Evolutionary conservation across 2,329 filamentous ascomycete species (phyloP).

Genomic region (Fusarium nurragi): DNA sequence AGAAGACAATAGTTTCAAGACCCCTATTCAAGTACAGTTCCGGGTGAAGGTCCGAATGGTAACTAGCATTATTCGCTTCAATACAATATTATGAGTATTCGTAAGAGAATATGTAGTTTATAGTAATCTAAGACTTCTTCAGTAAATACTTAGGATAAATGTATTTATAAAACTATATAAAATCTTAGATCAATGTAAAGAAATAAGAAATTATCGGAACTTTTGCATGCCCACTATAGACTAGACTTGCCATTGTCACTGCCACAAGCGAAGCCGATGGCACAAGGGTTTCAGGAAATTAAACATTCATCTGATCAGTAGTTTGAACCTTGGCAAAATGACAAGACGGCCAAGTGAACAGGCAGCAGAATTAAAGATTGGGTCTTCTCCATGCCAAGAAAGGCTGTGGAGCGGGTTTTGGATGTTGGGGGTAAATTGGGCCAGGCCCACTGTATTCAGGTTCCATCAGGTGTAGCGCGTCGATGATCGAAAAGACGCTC

Average conservation of each 20-base stretch:
- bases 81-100: no score
- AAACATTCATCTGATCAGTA: neutral
- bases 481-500: neutral
- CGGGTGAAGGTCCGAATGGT: no score
- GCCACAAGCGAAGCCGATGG: neutral
- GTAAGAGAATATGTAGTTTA: no score
- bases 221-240: neutral
- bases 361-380: conserved; percentile 36
- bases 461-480: neutral
- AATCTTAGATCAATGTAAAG: no score
- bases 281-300: neutral
- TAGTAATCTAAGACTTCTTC: no score
- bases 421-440: conserved; percentile 11
- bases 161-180: no score
- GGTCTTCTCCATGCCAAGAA: conserved; percentile 18
- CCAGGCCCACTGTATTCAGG: neutral
- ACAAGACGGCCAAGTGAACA: conserved; percentile 7
- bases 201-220: neutral
- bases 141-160: no score
- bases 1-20: no score
- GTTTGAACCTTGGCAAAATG: conserved; percentile 2
- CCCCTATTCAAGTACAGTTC: no score
- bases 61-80: no score
- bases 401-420: neutral
- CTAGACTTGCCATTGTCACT: neutral